Evolutionary conservation across 257 asterid genomes (phyloP).

Genomic region (Jacaranda copaia): DNA sequence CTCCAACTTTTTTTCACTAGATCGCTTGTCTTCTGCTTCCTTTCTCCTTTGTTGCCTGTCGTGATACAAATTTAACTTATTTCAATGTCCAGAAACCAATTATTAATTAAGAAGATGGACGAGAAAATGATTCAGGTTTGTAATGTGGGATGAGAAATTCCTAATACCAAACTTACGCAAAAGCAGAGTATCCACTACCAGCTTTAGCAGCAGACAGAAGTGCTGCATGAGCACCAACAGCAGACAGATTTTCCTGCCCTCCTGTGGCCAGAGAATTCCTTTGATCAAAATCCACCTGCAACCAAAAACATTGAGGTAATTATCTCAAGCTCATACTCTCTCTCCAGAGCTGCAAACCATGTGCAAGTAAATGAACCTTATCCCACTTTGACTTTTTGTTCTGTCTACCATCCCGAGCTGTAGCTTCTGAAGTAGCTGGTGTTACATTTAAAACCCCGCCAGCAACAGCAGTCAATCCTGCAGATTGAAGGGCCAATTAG

Average conservation of each 20-base stretch:
- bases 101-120: not conserved
- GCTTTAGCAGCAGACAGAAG: slow-evolving; percentile 82
- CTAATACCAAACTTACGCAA: slow-evolving; percentile 72
- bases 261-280: slow-evolving; percentile 49
- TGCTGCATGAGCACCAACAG: slow-evolving; percentile 76
- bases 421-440: slow-evolving; percentile 51
- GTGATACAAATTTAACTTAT: slow-evolving; percentile 23
- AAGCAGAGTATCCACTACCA: slow-evolving; percentile 94
- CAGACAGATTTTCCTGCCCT: slow-evolving; percentile 65
- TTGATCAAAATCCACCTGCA: slow-evolving; percentile 83
- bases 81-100: slow-evolving; percentile 19
- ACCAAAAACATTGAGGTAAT: slow-evolving; percentile 30
- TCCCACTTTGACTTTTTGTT: slow-evolving; percentile 99
- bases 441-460: slow-evolving; percentile 45
- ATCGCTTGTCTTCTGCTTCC: slow-evolving; percentile 66
- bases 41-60: slow-evolving; percentile 66
- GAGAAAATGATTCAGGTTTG: not conserved
- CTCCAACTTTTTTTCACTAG: slow-evolving; percentile 57
- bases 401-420: slow-evolving; percentile 80
- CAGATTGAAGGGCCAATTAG: slow-evolving; percentile 20
- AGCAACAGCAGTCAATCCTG: slow-evolving; percentile 44
- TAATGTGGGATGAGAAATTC: slow-evolving; percentile 8
- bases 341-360: slow-evolving; percentile 23
- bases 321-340: slow-evolving; percentile 25
- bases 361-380: slow-evolving; percentile 61